Base-by-base conservation (phyloP, 2,329 filamentous ascomycete genomes). In the Cladosporium cucumerinum region DNA sequence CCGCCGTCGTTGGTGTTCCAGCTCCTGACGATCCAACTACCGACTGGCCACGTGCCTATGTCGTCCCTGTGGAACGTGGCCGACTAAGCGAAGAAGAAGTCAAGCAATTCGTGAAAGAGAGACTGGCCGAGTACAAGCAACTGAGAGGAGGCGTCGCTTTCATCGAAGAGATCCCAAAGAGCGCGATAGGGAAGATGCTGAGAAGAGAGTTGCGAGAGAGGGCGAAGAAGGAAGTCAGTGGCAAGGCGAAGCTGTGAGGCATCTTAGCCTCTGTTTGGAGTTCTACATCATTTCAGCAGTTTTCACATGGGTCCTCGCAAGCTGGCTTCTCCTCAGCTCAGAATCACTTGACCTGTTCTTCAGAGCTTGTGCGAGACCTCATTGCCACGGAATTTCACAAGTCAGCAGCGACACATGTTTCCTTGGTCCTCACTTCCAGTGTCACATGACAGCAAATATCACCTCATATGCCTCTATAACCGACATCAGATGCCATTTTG, bases 101-200 rank as follows among this genome's bases (percentile, higher is more conserved):
- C 58, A 74, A 80, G 16, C 70, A 70, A 1, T 82, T 78, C 73
- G 75, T 81, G 10, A 76, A 75, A 52, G 75, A 75, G 61, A 80
- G 78, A 67, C 80, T 82, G 58, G 79, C 80, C 2, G 75, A 77
- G 59, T 79, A 82, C 66, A 83, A 82, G 72, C 77, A 78, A 70
- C 67, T 82, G 5, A 74, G 79, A 65, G 80, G 81, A 60, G 77
- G 82, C 6, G 78, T 82, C 7, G 72, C 78, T 49, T 82, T 83
- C 62, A 75, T 80, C 12, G 75, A 77, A 21, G 78, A 80, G 69
- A 80, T 83, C 32, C 81, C 81, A 2, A 83, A 82, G 75, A 79
- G 76, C 46, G 76, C 77, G 0, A 78, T 75, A 46, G 81, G 81
- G 1, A 82, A 83, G 75, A 82, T 83, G 57, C 63, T 83, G 67